Conservation (phyloP, 306 rosid species). For the Hippophae gyantsensis region DNA sequence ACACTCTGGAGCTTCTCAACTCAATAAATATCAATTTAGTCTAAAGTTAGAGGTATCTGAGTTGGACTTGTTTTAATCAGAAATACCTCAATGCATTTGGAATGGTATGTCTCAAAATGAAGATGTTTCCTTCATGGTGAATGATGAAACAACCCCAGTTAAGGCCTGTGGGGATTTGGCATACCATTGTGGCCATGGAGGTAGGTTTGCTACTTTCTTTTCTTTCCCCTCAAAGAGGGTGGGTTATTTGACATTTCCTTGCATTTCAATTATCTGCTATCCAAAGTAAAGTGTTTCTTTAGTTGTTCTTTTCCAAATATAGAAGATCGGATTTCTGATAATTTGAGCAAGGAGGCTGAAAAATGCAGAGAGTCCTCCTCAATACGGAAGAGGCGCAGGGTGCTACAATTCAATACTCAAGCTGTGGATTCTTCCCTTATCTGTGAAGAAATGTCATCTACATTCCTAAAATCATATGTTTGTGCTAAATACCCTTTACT, state of each 20-base stretch:
- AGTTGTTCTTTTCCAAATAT: conserved; percentile 14
- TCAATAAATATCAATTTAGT: background rate
- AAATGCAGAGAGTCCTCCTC: conserved; percentile 45
- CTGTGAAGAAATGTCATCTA: conserved; percentile 39
- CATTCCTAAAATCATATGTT: conserved; percentile 53
- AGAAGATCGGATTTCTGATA: conserved; percentile 34
- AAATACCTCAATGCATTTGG: conserved; percentile 44
- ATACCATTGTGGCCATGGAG: conserved; percentile 33
- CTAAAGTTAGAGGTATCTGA: conserved; percentile 10
- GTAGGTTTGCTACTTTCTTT: conserved; percentile 21
- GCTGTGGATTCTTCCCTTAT: conserved; percentile 29
- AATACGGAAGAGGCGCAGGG: conserved; percentile 71
- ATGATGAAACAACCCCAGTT: conserved; percentile 79
- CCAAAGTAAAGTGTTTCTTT: conserved; percentile 1
- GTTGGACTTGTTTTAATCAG: conserved; percentile 23
- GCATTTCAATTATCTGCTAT: no score
- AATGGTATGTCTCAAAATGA: conserved; percentile 48
- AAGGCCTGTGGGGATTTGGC: conserved; percentile 76
- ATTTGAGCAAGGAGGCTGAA: conserved; percentile 34
- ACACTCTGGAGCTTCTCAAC: background rate
- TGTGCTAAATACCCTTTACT: conserved; percentile 23
- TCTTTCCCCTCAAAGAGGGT: background rate
- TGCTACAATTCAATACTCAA: conserved; percentile 58
- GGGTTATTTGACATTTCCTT: no score
- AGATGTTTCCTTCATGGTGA: conserved; percentile 59